A percentile compares a stretch with the other conserved stretches of the same genome.
Evolutionary conservation across 2,329 filamentous ascomycete species (phyloP).

Genomic region (Dactylonectria estremocensis): DNA sequence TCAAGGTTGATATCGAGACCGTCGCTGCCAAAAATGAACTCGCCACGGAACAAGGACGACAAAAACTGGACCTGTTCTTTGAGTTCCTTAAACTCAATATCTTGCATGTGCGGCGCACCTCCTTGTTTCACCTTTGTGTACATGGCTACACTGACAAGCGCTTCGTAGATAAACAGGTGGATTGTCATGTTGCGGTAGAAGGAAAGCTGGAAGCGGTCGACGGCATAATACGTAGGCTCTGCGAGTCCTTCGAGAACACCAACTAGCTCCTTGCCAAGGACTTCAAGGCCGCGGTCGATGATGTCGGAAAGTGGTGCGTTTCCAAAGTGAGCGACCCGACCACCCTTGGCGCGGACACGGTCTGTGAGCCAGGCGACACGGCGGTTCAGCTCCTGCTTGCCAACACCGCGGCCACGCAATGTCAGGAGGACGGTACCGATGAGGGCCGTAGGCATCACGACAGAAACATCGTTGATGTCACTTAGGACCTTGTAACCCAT

Average conservation of each 20-base stretch:
- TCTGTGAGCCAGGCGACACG: constrained; percentile 92
- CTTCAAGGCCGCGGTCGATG: constrained; percentile 90
- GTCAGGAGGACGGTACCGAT: constrained; percentile 96
- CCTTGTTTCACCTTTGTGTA: constrained; percentile 93
- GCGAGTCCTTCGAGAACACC: constrained; percentile 84
- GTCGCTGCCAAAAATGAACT: constrained; percentile 96
- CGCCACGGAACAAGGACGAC: constrained; percentile 92
- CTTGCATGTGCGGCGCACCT: constrained; percentile 85
- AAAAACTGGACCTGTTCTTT: constrained; percentile 88
- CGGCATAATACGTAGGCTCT: constrained; percentile 94
- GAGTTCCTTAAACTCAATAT: constrained; percentile 82
- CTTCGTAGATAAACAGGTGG: constrained; percentile 95
- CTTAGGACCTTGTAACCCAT: constrained; percentile 93
- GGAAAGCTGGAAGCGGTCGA: constrained; percentile 95
- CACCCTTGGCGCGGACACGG: constrained; percentile 87
- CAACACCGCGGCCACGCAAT: constrained; percentile 90
- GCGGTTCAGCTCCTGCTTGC: constrained; percentile 86
- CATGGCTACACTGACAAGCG: constrained; percentile 89
- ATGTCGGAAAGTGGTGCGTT: constrained; percentile 84
- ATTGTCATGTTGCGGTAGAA: constrained; percentile 99
- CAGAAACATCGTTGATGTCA: constrained; percentile 95
- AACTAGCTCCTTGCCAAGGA: constrained; percentile 90
- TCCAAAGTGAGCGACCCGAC: constrained; percentile 94
- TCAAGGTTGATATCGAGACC: constrained; percentile 86
- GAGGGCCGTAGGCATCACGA: constrained; percentile 97